Evolutionary conservation across 768 basidiomycete genomes (phyloP).

Genomic region (Lactifluus hygrophoroides): DNA sequence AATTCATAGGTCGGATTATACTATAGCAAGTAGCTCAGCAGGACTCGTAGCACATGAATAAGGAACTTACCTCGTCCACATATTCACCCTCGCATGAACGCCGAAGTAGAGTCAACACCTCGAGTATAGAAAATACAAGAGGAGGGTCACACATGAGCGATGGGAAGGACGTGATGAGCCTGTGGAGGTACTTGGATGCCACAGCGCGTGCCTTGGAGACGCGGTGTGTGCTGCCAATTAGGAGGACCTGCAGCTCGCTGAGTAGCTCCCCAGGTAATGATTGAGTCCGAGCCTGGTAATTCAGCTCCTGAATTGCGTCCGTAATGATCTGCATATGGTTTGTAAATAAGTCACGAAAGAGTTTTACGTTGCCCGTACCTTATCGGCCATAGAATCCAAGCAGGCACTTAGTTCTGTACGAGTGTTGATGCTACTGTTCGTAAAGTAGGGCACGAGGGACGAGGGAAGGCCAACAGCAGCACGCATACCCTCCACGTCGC

Average conservation of each 20-base stretch:
- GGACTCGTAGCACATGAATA: background rate
- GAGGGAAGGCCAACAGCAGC: slow-evolving; percentile 73
- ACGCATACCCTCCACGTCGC: slow-evolving; percentile 83
- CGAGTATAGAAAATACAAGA: slow-evolving; percentile 82
- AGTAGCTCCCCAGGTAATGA: slow-evolving; percentile 61
- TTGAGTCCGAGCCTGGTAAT: slow-evolving; percentile 69
- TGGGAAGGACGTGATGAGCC: slow-evolving; percentile 84
- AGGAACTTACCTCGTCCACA: slow-evolving; percentile 65
- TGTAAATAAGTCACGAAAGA: background rate
- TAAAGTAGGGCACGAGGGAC: slow-evolving; percentile 78
- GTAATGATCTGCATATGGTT: slow-evolving; percentile 55
- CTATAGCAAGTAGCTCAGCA: slow-evolving; percentile 31
- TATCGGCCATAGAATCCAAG: slow-evolving; percentile 83
- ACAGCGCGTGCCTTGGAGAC: slow-evolving; percentile 74
- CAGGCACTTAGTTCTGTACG: slow-evolving; percentile 57
- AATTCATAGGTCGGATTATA: slow-evolving; percentile 85
- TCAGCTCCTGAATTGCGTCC: slow-evolving; percentile 63
- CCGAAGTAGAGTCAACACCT: slow-evolving; percentile 83
- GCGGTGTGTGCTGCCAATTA: slow-evolving; percentile 75
- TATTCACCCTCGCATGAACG: slow-evolving; percentile 87
- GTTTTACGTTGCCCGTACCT: slow-evolving; percentile 38
- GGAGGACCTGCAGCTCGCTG: slow-evolving; percentile 62
- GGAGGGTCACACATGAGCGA: slow-evolving; percentile 88
- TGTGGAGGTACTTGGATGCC: slow-evolving; percentile 75
- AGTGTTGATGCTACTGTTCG: slow-evolving; percentile 76